A percentile compares a stretch with the other conserved stretches of the same genome.
Conservation (phyloP, 441 rosid species). For the Adansonia gregorii region DNA sequence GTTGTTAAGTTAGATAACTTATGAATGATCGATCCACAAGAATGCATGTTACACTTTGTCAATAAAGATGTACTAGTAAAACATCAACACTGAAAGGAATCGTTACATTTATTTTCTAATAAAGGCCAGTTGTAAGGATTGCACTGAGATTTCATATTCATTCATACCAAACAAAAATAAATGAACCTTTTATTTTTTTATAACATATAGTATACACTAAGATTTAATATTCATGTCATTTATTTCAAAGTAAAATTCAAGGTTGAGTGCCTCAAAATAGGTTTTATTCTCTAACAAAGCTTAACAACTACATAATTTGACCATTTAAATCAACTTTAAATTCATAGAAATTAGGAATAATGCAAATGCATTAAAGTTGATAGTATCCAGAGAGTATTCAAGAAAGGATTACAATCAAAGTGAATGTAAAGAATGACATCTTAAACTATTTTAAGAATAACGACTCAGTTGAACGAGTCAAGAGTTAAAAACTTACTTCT, state of each 20-base stretch:
- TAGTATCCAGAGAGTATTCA: not conserved
- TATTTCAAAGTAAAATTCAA: conserved; percentile 5
- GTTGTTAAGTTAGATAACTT: not conserved
- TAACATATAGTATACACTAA: not conserved
- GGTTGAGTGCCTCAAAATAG: not conserved
- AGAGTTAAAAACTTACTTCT: conserved; percentile 53
- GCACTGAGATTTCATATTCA: not conserved
- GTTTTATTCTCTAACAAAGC: not conserved
- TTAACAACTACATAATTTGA: not conserved
- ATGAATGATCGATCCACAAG: not conserved
- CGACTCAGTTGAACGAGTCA: not conserved
- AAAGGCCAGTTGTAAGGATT: not conserved
- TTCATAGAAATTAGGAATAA: not conserved
- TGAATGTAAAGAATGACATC: not conserved
- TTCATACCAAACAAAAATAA: not conserved
- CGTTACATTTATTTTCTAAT: not conserved
- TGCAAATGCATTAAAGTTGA: not conserved
- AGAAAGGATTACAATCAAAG: not conserved
- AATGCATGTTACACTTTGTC: not conserved
- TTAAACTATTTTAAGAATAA: not conserved
- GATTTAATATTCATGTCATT: not conserved
- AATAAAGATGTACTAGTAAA: not conserved
- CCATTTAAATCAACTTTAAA: not conserved
- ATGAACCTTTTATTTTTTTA: too few relatives aligned
- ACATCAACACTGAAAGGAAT: not conserved